Evolutionary conservation across 1,139 yeast species (phyloP), one percentile per base, ranked within the genome.

Genomic region (Chernovozyma aurita): DNA sequence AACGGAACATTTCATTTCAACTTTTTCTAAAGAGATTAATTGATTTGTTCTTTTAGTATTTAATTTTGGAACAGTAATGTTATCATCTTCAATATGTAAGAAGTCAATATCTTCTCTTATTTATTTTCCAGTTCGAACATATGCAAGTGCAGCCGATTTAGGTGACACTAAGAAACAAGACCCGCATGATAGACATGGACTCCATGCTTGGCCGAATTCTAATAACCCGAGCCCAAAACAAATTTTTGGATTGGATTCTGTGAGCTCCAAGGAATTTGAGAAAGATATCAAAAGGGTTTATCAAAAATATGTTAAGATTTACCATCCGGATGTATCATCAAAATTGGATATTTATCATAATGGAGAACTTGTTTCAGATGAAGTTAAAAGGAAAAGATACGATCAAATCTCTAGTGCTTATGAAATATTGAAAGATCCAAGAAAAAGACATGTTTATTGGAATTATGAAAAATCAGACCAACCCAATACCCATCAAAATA

Each of bases 311-410:
- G 92, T 94, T 13, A 87, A 85, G 56, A 53, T 80, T 6, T 90
- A 92, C 52, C 97, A 92, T 51, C 97, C 98, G 0, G 98, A 92
- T 59, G 61, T 81, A 3, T 44, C 56, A 4, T 56, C 66, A 12
- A 51, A 52, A 12, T 43, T 58, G 13, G 52, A 46, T 4, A 49
- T 61, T 4, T 44, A 58, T 12, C 51, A 65, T 18, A 53, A 57
- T 15, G 56, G 65, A 2, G 51, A 55, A 12, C 47, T 59, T n/a
- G 47, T 59, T 12, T 57, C 70, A 0, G 46, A 47, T 1, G 66
- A 63, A 3, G 61, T 62, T 36, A 80, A 78, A 45, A 55, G 76
- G 28, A 71, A 65, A 13, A 61, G 95, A 39, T 90, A 87, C 57
- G 85, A 84, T 49, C 64, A 72, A 43, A 61, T 88, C 4, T 80